phyloP scores from a whole-genome alignment of 2,329 filamentous ascomycete genomes.

The Phyllosticta capitalensis region DNA sequence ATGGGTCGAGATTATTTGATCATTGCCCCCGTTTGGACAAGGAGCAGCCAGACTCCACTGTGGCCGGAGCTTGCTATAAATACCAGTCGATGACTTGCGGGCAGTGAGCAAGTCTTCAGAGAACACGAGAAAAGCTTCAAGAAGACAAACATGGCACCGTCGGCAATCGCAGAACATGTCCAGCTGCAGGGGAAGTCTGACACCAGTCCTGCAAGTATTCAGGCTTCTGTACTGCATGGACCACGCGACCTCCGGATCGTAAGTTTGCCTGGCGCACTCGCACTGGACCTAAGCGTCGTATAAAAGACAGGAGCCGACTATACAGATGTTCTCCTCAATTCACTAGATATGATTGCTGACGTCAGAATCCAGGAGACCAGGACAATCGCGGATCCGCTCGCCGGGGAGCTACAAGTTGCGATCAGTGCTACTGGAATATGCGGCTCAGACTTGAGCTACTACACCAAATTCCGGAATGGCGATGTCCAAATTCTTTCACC shows the following conservation, averaged over 20 bases:
- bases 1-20: no score
- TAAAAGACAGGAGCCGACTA: conserved; percentile 16
- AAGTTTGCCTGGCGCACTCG: conserved; percentile 22
- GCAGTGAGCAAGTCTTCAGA: not conserved
- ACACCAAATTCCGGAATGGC: conserved; percentile 63
- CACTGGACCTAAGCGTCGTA: conserved; percentile 10
- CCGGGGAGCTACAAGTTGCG: conserved; percentile 54
- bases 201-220: conserved; percentile 24
- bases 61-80: not conserved
- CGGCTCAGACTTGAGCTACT: conserved; percentile 62
- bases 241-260: conserved; percentile 34
- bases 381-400: conserved; percentile 43
- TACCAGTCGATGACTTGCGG: not conserved
- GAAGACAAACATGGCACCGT: conserved; percentile 27
- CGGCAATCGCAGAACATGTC: conserved; percentile 30
- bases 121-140: not conserved
- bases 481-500: conserved; percentile 58
- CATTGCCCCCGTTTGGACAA: no score
- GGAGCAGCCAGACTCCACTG: no score
- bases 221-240: conserved; percentile 34
- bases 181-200: conserved; percentile 30
- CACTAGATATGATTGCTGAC: not conserved
- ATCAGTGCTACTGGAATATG: conserved; percentile 59
- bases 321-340: conserved; percentile 1
- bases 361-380: conserved; percentile 44